Evolutionary conservation across 2,329 filamentous ascomycete genomes (phyloP), one percentile per base, ranked within the genome.

Genomic region (Plenodomus biglobosus): DNA sequence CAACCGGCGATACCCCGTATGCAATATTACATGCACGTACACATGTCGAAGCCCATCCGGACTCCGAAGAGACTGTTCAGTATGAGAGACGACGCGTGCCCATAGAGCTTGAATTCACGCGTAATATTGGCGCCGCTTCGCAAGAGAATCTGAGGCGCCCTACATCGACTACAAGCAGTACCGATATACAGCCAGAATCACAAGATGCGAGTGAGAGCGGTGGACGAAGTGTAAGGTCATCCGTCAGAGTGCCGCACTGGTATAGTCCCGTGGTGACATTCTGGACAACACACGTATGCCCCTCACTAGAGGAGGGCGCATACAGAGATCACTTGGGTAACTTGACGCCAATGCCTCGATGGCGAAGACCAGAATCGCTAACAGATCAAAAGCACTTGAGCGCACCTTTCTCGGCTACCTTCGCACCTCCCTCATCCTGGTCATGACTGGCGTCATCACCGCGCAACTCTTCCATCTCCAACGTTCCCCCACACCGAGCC

Each of bases 351-450:
- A 32, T 32, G 8, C 27, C 11, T 8, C 13, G 3, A 32, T 24
- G 22, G 22, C 11, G 13, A 32, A 15, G 3, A 10, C 11, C 27
- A 32, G 34, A 32, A 32, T 45, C n/a, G 8, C 24, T 46, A 40
- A 59, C 48, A 38, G 22, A 37, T 37, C 1, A 34, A 34, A 59
- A 90, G 87, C 87, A 32, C 80, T 90, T 45, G 86, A 91, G 70
- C 78, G 87, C 47, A 91, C 87, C 16, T 91, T 86, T 64, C 80
- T 91, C 16, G 85, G 80, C 22, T 90, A 90, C 67, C 77, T 90
- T 22, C 81, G 87, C 17, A 90, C 86, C 1, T 88, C 85, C 0
- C 71, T 87, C 32, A 78, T 81, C n/a, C 75, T 90, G 34, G 84
- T 85, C 13, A 85, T 88, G 72, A 73, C 84, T 17, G 85, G 86